Evolutionary conservation across 805 yeast species (phyloP), one percentile per base, ranked within the genome.

Genomic region (Cyberlindnera maritima): DNA sequence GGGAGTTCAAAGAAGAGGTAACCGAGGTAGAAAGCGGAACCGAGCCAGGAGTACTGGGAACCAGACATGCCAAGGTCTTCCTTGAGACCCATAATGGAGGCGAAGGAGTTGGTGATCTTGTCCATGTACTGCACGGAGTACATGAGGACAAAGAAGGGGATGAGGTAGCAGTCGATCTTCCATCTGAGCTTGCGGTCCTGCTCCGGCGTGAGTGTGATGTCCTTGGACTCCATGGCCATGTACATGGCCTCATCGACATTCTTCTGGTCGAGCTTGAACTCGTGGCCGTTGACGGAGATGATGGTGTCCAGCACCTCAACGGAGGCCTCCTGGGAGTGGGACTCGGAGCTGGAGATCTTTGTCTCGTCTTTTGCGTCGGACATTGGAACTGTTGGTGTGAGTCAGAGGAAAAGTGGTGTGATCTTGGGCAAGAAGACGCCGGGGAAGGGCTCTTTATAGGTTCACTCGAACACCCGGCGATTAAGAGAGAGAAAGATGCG

Each of bases 11-110:
- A 82, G 9, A 67, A 68, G 41, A 85, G 61, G 59, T 83, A 85
- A 3, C 90, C 91, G 34, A 85, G 60, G 57, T 81, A 81, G 54
- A 81, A 82, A 9, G 79, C 73, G 1, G 83, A 71, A n/a, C 83
- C 79, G 14, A 75, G 64, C 82, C 85, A 77, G 41, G 78, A 62
- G 56, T 77, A 74, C 58, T 70, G 62, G 29, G 50, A 62, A 34
- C 74, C 77, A 46, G 54, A 52, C 79, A 79, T 77, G 48, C 66
- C 64, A 53, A 71, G 62, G 48, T 71, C 82, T 9, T 56, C 60
- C 52, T 67, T 63, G 41, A 75, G 63, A 39, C 80, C 84, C 74
- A 75, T 69, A 33, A 80, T 72, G 6, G 82, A 72, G 1, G 83
- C 79, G 39, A 72, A 67, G 3, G 53, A 48, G 40, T 69, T 72